Percentiles rank a stretch among this genome's conserved stretches.
phyloP scores from a whole-genome alignment of 2,329 filamentous ascomycete genomes.

The Apiospora rasikravindrae region DNA sequence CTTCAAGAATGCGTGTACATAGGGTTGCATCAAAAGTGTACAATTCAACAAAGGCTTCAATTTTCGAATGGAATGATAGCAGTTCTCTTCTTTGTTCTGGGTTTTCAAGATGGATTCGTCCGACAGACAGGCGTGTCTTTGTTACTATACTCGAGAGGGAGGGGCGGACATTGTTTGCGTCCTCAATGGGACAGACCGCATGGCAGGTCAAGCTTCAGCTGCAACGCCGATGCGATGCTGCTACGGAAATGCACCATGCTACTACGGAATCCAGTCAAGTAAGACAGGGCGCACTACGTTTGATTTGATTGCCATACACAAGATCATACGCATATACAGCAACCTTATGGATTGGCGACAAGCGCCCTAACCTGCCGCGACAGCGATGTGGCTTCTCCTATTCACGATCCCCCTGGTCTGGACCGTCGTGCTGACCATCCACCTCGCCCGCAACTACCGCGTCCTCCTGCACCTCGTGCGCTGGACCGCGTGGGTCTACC shows the following conservation, averaged over 20 bases:
- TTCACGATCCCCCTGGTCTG: conserved; percentile 27
- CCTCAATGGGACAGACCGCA: not conserved
- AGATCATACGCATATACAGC: not conserved
- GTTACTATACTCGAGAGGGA: not conserved
- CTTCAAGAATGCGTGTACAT: not conserved
- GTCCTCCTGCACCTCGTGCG: conserved; percentile 30
- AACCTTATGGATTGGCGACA: not conserved
- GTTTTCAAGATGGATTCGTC: not conserved
- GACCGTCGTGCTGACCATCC: conserved; percentile 30
- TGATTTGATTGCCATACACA: not conserved
- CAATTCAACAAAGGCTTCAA: not conserved
- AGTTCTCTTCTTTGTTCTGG: not conserved
- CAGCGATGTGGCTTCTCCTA: conserved; percentile 29
- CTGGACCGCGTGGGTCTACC: conserved; percentile 30
- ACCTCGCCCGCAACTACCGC: conserved; percentile 28
- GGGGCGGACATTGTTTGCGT: not conserved
- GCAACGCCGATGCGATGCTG: not conserved
- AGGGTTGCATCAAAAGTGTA: not conserved
- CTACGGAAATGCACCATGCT: not conserved
- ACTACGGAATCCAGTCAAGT: not conserved
- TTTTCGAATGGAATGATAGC: not conserved
- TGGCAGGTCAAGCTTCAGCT: not conserved
- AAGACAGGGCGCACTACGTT: not conserved
- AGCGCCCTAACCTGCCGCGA: not conserved
- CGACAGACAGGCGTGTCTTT: not conserved